Percentiles rank a stretch among this genome's conserved stretches.
Conservation (phyloP, 2,329 filamentous ascomycete species). For the Ophiostoma populinum region DNA sequence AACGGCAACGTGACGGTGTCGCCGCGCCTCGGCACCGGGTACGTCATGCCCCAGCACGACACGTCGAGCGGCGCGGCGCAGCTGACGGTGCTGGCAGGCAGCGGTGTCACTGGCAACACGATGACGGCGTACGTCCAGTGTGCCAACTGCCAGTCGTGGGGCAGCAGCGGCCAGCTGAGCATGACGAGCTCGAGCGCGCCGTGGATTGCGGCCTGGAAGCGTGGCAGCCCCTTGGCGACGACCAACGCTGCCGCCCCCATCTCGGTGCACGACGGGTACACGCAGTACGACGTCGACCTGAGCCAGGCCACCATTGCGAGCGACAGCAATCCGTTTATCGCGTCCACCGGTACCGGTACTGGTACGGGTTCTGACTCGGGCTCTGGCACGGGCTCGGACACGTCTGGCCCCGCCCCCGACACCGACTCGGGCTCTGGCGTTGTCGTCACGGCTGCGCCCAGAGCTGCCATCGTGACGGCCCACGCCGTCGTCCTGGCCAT, state of each 20-base stretch:
- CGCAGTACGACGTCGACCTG: slow-evolving; percentile 30
- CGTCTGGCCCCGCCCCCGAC: neutral
- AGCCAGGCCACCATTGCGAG: slow-evolving; percentile 25
- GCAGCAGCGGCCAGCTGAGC: slow-evolving; percentile 23
- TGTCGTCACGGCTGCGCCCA: neutral
- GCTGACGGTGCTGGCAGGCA: slow-evolving; percentile 39
- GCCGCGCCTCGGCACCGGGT: slow-evolving; percentile 29
- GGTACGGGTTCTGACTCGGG: slow-evolving; percentile 7
- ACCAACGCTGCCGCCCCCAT: slow-evolving; percentile 24
- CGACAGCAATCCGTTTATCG: slow-evolving; percentile 35
- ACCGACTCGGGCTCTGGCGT: neutral
- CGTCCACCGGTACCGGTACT: slow-evolving; percentile 5
- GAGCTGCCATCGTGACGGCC: slow-evolving; percentile 17
- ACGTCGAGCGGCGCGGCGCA: slow-evolving; percentile 20
- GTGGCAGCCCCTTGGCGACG: slow-evolving; percentile 27
- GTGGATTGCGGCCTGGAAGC: slow-evolving; percentile 41
- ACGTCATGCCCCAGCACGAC: slow-evolving; percentile 30
- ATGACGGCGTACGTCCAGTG: slow-evolving; percentile 46
- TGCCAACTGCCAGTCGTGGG: slow-evolving; percentile 32
- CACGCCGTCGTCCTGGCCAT: slow-evolving; percentile 46
- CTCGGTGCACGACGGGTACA: slow-evolving; percentile 26
- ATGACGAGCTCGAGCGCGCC: slow-evolving; percentile 21
- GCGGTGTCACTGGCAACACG: slow-evolving; percentile 30
- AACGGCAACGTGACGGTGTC: slow-evolving; percentile 43
- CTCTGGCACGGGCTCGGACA: slow-evolving; percentile 3